Base-by-base conservation (phyloP, 306 rosid genomes). In the Sindora glabra region DNA sequence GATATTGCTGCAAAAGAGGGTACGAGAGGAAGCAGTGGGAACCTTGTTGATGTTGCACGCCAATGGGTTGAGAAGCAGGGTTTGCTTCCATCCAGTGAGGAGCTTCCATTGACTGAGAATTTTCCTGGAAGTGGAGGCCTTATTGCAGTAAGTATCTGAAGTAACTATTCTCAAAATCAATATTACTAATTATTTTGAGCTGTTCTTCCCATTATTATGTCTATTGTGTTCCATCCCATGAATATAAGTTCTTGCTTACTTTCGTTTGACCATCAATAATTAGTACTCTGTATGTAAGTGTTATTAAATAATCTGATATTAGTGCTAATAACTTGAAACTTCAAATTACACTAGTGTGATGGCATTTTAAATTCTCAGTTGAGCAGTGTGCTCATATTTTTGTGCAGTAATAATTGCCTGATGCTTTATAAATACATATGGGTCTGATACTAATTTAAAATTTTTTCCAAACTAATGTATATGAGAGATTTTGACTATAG, bases 41-140 rank as follows among this genome's bases (percentile, higher is more conserved):
- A 89, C 82, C 97, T 94, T 67, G 97, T 94, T 70, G 99, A 94
- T 17, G 95, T 46, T 65, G 99, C 99, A 67, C 97, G 97, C 48
- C 99, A 89, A 30, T 94, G 99, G 99, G 99, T 89, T 15, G 99
- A 89, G 80, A 94, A 89, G 85, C 97, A 94, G 83, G 99, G 99
- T 73, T 74, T 94, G 72, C 95, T 94, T 68, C 86, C 95, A 48
- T 82, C 92, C 74, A 94, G 94, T 52, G 97, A 94, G 77, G 99
- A 94, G 75, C 92, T 94, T 77, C 99, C 99, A 4, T 70, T 94
- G 75, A 86, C 96, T 9, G 99, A 89, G 68, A 80, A 80, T 79
- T 94, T 94, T 81, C 99, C 99, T 51, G 77, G 94, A 21, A 52
- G 73, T 56, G 97, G 94, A 65, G 81, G 90, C 72, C 86, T 86